Conservation (phyloP, 768 basidiomycete species). For the Rossbeevera mucosa region DNA sequence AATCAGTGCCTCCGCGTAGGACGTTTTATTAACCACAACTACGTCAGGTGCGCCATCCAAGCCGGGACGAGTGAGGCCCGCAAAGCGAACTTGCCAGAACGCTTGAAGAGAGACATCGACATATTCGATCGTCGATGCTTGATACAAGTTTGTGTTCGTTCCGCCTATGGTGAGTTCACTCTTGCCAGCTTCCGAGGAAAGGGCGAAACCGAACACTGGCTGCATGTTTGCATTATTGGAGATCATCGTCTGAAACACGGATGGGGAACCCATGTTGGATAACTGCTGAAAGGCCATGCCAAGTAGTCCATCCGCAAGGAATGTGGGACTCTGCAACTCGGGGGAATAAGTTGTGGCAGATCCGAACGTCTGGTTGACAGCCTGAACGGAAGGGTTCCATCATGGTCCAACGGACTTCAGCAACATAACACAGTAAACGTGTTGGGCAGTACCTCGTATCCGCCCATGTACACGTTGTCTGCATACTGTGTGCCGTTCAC, state of each 20-base stretch:
- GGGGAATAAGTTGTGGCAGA: conserved; percentile 38
- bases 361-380: conserved; percentile 39
- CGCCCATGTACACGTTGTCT: conserved; percentile 42
- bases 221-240: conserved; percentile 30
- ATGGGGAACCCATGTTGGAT: conserved; percentile 32
- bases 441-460: conserved; percentile 28
- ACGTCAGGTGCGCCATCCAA: conserved; percentile 18
- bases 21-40: conserved; percentile 22
- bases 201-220: conserved; percentile 46
- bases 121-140: conserved; percentile 39
- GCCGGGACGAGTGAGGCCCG: conserved; percentile 25
- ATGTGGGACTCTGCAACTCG: conserved; percentile 23
- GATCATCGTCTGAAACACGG: conserved; percentile 45
- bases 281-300: conserved; percentile 41
- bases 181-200: conserved; percentile 34
- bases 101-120: conserved; percentile 26
- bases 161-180: conserved; percentile 59
- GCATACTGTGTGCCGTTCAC: conserved; percentile 38
- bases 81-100: conserved; percentile 37
- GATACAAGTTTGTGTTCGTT: conserved; percentile 42
- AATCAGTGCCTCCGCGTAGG: conserved; percentile 28
- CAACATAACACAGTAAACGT: conserved; percentile 5
- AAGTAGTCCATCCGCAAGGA: conserved; percentile 38
- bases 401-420: neutral
- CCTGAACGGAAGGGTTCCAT: conserved; percentile 17